A percentile compares a stretch with the other conserved stretches of the same genome.
Evolutionary conservation across 2,329 filamentous ascomycete species (phyloP).

Genomic region (Cadophora gregata): DNA sequence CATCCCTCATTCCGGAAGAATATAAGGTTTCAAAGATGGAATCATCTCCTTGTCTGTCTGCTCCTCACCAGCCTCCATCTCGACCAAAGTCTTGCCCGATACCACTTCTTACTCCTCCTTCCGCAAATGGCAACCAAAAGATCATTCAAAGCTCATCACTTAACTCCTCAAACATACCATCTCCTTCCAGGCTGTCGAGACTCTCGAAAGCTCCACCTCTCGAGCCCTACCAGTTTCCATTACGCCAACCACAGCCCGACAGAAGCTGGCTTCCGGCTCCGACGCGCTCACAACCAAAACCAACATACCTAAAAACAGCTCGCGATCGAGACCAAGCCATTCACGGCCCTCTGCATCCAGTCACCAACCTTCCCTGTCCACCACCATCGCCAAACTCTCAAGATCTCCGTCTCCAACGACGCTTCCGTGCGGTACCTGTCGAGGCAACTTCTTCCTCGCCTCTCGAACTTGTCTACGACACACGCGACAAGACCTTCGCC

Average conservation of each 20-base stretch:
- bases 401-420: not conserved
- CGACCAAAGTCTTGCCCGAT: constrained; percentile 17
- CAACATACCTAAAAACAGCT: not conserved
- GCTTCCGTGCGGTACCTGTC: not conserved
- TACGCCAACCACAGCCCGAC: constrained; percentile 13
- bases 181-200: not conserved
- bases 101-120: not conserved
- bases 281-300: not conserved
- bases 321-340: not conserved
- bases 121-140: not conserved
- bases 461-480: constrained; percentile 32
- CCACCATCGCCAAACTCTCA: not conserved
- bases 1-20: not conserved
- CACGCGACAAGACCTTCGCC: constrained; percentile 26
- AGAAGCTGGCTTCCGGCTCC: constrained; percentile 4
- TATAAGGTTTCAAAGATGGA: not conserved
- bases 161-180: not conserved
- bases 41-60: not conserved
- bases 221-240: not conserved
- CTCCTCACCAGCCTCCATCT: not conserved
- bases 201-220: not conserved
- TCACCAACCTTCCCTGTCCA: not conserved
- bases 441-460: constrained; percentile 1
- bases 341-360: constrained; percentile 6
- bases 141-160: not conserved